These are phyloP conservation scores for Teratosphaeria epicoccoides DNA, from an alignment of 2,329 filamentous ascomycete genomes.

Conservation along the genomic window DNA sequence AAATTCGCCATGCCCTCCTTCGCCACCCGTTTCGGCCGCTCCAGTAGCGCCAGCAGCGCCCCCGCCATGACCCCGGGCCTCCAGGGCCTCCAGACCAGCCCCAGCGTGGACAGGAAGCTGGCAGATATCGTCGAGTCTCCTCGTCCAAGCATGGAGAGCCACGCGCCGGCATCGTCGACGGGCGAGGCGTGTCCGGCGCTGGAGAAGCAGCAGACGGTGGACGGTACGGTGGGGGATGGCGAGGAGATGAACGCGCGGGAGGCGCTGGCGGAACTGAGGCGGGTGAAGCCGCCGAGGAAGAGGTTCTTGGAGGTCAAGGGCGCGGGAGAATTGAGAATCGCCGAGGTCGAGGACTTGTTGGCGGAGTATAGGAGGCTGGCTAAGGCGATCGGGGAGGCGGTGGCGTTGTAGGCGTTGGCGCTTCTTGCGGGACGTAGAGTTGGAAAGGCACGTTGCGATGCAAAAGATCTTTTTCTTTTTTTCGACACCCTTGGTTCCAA, in stretches of 20 bases:
- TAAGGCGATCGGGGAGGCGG: conserved; percentile 32
- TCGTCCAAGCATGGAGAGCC: conserved; percentile 3
- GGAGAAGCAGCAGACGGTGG: conserved; percentile 2
- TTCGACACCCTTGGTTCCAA: too few relatives aligned
- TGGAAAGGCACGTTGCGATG: too few relatives aligned
- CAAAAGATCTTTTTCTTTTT: too few relatives aligned
- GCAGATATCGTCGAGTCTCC: conserved; percentile 18
- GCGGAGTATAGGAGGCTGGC: conserved; percentile 32
- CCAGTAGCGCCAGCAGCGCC: conserved; percentile 13
- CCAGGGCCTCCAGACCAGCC: not conserved
- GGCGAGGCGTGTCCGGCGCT: conserved; percentile 1
- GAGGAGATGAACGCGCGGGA: conserved; percentile 31
- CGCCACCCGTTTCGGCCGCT: conserved; percentile 24
- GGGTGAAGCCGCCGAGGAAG: conserved; percentile 36
- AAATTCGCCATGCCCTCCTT: conserved; percentile 24
- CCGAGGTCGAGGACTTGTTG: conserved; percentile 37
- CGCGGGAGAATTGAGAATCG: conserved; percentile 36
- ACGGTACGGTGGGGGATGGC: conserved; percentile 19
- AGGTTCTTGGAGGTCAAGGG: conserved; percentile 38
- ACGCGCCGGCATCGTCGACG: not conserved
- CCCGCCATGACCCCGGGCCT: not conserved
- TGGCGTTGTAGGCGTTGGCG: too few relatives aligned
- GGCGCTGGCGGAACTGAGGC: conserved; percentile 35
- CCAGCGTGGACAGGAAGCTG: conserved; percentile 45
- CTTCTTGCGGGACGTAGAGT: too few relatives aligned